These are phyloP conservation scores for Tolypocladium tropicale DNA, from an alignment of 2,329 filamentous ascomycete species.

Conservation along the genomic window DNA sequence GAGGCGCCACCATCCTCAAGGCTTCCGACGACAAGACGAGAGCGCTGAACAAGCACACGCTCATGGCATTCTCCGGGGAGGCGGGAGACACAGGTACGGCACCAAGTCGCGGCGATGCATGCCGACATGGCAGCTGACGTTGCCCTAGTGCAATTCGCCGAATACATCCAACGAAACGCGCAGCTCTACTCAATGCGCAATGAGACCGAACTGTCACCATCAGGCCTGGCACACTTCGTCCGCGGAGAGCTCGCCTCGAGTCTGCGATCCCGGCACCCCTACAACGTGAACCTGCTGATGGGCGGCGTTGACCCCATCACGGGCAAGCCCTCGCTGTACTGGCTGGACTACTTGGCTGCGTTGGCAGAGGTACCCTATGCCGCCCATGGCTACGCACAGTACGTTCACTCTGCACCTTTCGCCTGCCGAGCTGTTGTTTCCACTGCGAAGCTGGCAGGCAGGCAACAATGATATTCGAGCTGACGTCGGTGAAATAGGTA, in stretches of 20 bases:
- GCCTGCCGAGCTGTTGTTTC: not conserved
- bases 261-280: slow-evolving; percentile 84
- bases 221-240: slow-evolving; percentile 85
- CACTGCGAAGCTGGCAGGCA: not conserved
- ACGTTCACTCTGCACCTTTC: slow-evolving; percentile 25
- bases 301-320: slow-evolving; percentile 90
- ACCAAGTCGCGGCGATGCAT: not conserved
- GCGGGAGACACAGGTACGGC: slow-evolving; percentile 79
- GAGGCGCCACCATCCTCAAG: slow-evolving; percentile 93
- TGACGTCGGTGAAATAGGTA: slow-evolving; percentile 44
- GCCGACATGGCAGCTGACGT: slow-evolving; percentile 10
- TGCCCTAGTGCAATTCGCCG: slow-evolving; percentile 86
- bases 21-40: slow-evolving; percentile 93
- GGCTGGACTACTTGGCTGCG: slow-evolving; percentile 93
- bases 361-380: slow-evolving; percentile 86
- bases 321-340: slow-evolving; percentile 85
- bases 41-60: slow-evolving; percentile 80
- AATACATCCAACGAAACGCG: slow-evolving; percentile 97
- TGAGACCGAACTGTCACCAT: slow-evolving; percentile 80
- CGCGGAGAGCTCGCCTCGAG: slow-evolving; percentile 86
- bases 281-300: slow-evolving; percentile 92
- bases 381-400: slow-evolving; percentile 96
- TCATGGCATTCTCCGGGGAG: slow-evolving; percentile 94
- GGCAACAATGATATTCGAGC: not conserved
- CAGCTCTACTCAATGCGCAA: slow-evolving; percentile 99